Percentiles rank a stretch among this genome's conserved stretches.
These are phyloP conservation scores for Psilocybe mexicana DNA, from an alignment of 1,284 basidiomycete species.

Conservation along the genomic window DNA sequence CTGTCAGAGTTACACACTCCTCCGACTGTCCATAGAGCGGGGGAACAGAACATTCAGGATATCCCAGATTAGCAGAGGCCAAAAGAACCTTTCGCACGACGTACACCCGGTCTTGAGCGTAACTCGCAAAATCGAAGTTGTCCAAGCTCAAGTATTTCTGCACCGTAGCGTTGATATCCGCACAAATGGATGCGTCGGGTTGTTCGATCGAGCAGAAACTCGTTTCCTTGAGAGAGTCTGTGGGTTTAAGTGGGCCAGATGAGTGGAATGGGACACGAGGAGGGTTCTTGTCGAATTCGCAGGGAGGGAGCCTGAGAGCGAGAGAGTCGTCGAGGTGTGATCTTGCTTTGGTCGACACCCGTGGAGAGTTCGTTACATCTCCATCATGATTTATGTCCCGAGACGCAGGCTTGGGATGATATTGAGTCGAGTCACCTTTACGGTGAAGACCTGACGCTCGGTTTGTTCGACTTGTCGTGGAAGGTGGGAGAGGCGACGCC, in stretches of 20 bases:
- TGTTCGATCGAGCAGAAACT: not conserved
- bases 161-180: constrained; percentile 28
- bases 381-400: too few relatives aligned
- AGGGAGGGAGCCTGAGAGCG: too few relatives aligned
- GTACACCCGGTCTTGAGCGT: constrained; percentile 30
- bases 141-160: constrained; percentile 22
- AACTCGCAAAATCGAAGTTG: constrained; percentile 31
- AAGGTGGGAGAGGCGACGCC: not conserved
- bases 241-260: not conserved
- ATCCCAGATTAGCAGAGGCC: not conserved
- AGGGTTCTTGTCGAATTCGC: too few relatives aligned
- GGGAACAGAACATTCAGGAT: not conserved
- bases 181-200: constrained; percentile 15
- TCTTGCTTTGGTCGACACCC: too few relatives aligned
- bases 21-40: not conserved
- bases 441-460: too few relatives aligned
- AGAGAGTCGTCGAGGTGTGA: too few relatives aligned
- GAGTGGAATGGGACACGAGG: not conserved
- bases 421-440: too few relatives aligned
- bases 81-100: constrained; percentile 22
- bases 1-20: not conserved
- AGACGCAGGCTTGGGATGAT: too few relatives aligned
- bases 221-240: not conserved
- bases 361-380: too few relatives aligned
- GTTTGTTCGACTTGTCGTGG: too few relatives aligned